Conservation (phyloP, 768 basidiomycete species). For the Naematelia encephala region DNA sequence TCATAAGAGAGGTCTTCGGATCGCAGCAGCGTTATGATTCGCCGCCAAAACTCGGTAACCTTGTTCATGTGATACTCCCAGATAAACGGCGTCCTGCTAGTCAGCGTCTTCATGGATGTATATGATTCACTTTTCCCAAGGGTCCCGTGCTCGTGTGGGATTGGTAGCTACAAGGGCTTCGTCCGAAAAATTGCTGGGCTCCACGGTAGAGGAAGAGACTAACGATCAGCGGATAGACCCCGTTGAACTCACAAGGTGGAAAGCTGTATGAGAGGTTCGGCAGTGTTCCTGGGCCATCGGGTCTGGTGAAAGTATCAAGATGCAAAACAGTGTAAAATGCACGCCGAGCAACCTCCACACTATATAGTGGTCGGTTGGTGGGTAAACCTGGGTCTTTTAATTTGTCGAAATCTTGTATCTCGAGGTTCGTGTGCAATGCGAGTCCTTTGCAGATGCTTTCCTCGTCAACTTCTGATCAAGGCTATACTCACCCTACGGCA, state of each 20-base stretch:
- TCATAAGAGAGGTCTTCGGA: conserved; percentile 7
- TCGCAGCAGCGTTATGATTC: neutral
- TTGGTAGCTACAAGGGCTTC: neutral
- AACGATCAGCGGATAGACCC: neutral
- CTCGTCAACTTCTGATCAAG: neutral
- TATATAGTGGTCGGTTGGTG: neutral
- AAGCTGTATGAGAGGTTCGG: neutral
- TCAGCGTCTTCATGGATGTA: neutral
- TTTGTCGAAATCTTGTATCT: neutral
- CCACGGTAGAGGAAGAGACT: neutral
- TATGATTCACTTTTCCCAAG: neutral
- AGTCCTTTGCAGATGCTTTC: conserved; percentile 3
- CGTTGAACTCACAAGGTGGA: neutral
- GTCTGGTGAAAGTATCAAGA: conserved; percentile 1
- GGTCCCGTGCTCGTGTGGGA: neutral
- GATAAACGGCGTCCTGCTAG: conserved; percentile 9
- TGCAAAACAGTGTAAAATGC: neutral
- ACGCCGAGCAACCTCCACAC: neutral
- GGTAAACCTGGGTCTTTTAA: neutral
- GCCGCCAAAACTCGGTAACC: conserved; percentile 5
- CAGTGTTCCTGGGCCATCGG: neutral
- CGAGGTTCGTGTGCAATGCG: conserved; percentile 1
- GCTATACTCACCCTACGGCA: conserved; percentile 1
- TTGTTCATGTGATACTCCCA: conserved; percentile 6
- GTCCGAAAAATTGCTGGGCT: neutral